A percentile compares a stretch with the other conserved stretches of the same genome.
phyloP scores from a whole-genome alignment of 345 rosid genomes.

The Brassica cretica region DNA sequence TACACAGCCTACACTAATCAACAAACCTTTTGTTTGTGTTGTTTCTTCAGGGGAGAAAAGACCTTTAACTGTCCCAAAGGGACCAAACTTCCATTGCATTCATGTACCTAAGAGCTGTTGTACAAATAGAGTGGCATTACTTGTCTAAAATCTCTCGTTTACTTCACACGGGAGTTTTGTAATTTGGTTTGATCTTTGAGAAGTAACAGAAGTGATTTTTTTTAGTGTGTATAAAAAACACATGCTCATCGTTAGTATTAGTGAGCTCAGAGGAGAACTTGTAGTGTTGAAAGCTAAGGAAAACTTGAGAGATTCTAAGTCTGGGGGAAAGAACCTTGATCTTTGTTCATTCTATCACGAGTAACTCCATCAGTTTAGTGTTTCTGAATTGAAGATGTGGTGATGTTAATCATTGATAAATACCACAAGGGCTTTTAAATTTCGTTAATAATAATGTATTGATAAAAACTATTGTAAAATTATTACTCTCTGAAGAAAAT shows the following conservation, averaged over 20 bases:
- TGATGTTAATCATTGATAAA: background rate
- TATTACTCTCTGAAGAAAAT: background rate
- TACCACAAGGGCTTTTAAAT: background rate
- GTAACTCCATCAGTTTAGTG: background rate
- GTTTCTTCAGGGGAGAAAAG: constrained; percentile 46
- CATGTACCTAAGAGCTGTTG: constrained; percentile 69
- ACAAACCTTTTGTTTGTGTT: constrained; percentile 42
- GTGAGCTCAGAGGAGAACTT: background rate
- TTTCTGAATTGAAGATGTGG: background rate
- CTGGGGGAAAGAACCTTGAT: too few relatives aligned
- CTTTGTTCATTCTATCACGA: background rate
- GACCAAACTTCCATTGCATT: constrained; percentile 61
- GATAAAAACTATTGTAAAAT: background rate
- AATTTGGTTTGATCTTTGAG: background rate
- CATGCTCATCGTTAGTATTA: background rate
- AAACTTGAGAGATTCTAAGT: too few relatives aligned
- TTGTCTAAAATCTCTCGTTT: background rate
- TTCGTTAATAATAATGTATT: too few relatives aligned
- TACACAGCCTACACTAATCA: constrained; percentile 19
- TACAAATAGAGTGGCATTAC: constrained; percentile 42
- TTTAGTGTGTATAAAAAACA: background rate
- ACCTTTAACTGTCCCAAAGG: constrained; percentile 50
- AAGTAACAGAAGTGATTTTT: background rate
- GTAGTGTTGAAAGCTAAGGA: background rate
- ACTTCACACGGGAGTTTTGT: constrained; percentile 22